Base-by-base conservation (phyloP, 352 stramenopile species). In the Globisporangium okanoganense region DNA sequence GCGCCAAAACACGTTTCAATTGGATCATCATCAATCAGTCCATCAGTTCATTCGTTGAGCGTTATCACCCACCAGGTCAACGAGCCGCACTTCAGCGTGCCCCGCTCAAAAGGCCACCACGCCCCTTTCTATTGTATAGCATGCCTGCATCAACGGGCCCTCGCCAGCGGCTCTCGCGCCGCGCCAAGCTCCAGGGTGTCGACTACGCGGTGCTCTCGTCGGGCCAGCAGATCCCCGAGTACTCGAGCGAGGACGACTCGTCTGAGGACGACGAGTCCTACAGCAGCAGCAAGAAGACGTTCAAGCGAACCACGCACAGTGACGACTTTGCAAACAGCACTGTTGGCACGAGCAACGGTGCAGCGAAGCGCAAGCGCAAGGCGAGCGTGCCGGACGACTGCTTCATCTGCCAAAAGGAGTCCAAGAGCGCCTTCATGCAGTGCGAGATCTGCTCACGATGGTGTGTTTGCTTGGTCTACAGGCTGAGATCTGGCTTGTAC, bases 121-220 rank as follows among this genome's bases (percentile, higher is more conserved):
- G 10, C 20, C 10, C 31, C 25, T 24, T 27, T 20, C 16, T 3
- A n/a, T 45, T 1, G 18, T 2, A n/a, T n/a, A 16, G n/a, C n/a
- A 29, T n/a, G 29, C 14, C 45, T 20, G 12, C 45, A 12, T 13
- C 45, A 18, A n/a, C 45, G 12, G 45, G 24, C 24, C 45, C 45
- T 20, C 69, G 53, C 18, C 50, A 58, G 47, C 79, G 80, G 27
- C 79, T 79, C 13, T 64, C 71, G 56, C 83, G 83, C 55, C 85
- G 85, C 33, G 83, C 79, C 27, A 92, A 92, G 74, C 79, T 82
- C 47, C 76, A 76, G 31, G 82, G 86, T 52, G 77, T 92, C 31
- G 80, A 92, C 74, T 92, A 92, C 63, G 83, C 83, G 29, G 77
- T 89, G 70, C 71, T 92, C n/a, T 73, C 71, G 12, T 89, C 83